Evolutionary conservation across 2,329 filamentous ascomycete species (phyloP).

Genomic region (Lasiodiplodia theobromae): DNA sequence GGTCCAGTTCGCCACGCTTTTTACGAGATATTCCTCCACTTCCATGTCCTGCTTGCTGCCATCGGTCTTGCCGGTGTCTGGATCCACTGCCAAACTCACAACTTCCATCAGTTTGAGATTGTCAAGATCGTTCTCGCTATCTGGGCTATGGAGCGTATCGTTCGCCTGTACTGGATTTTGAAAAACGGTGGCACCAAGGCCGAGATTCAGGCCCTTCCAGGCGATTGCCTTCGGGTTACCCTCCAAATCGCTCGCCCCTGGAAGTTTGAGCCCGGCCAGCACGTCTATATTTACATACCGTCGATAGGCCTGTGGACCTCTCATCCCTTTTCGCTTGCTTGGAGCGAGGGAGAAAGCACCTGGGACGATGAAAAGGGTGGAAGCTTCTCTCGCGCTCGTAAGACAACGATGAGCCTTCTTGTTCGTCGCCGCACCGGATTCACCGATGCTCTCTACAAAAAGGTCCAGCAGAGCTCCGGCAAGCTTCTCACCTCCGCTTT

Average conservation of each 20-base stretch:
- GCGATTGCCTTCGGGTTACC: constrained; percentile 76
- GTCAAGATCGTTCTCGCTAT: constrained; percentile 68
- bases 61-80: constrained; percentile 69
- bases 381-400: constrained; percentile 56
- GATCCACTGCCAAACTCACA: constrained; percentile 63
- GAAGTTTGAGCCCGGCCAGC: constrained; percentile 76
- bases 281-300: constrained; percentile 83
- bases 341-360: constrained; percentile 64
- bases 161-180: constrained; percentile 66
- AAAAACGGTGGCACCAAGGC: constrained; percentile 67
- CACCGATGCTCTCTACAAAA: constrained; percentile 80
- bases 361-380: constrained; percentile 53
- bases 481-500: constrained; percentile 72
- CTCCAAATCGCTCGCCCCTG: constrained; percentile 78
- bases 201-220: constrained; percentile 76
- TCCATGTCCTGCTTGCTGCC: constrained; percentile 72
- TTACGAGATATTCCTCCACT: constrained; percentile 78
- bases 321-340: constrained; percentile 81
- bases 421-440: constrained; percentile 88
- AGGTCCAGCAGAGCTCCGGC: constrained; percentile 62
- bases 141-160: constrained; percentile 70
- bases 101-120: constrained; percentile 66
- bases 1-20: constrained; percentile 78
- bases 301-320: constrained; percentile 74
- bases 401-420: constrained; percentile 76